These are phyloP conservation scores for Tarenaya hassleriana DNA, from an alignment of 345 rosid genomes.

Conservation along the genomic window DNA sequence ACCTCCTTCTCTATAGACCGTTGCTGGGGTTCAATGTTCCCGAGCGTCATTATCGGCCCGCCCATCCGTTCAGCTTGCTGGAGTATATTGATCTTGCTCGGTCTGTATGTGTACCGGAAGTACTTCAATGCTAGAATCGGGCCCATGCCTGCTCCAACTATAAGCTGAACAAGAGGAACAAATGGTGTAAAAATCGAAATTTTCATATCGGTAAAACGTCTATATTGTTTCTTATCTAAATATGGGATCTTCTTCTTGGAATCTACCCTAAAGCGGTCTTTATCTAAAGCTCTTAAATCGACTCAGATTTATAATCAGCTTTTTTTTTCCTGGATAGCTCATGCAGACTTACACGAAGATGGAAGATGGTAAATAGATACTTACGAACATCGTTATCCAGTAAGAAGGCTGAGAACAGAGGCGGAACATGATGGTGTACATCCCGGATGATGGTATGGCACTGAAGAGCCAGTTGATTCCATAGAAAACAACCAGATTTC, in stretches of 20 bases:
- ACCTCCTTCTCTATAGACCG: conserved; percentile 59
- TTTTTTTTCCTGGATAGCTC: too few species aligned
- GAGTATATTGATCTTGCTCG: conserved; percentile 87
- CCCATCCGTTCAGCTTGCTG: conserved; percentile 91
- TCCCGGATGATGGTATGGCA: conserved; percentile 73
- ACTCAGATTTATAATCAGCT: too few species aligned
- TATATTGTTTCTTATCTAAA: too few species aligned
- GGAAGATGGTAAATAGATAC: conserved; percentile 26
- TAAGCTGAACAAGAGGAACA: conserved; percentile 50
- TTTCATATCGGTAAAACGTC: neutral
- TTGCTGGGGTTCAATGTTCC: conserved; percentile 70
- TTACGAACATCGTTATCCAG: conserved; percentile 81
- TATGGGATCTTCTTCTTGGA: too few species aligned
- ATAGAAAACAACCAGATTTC: conserved; percentile 74
- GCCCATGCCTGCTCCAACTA: conserved; percentile 84
- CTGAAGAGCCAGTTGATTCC: conserved; percentile 78
- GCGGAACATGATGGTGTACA: conserved; percentile 97
- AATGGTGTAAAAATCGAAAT: neutral
- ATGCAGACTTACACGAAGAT: neutral
- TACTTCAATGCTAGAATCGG: conserved; percentile 82
- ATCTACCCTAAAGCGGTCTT: too few species aligned
- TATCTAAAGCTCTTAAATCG: too few species aligned
- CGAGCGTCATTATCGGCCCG: conserved; percentile 83
- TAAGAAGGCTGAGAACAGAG: conserved; percentile 77
- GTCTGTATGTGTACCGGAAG: conserved; percentile 74